These are phyloP conservation scores for Fomitopsis palustris DNA, from an alignment of 1,284 basidiomycete genomes.

Conservation along the genomic window DNA sequence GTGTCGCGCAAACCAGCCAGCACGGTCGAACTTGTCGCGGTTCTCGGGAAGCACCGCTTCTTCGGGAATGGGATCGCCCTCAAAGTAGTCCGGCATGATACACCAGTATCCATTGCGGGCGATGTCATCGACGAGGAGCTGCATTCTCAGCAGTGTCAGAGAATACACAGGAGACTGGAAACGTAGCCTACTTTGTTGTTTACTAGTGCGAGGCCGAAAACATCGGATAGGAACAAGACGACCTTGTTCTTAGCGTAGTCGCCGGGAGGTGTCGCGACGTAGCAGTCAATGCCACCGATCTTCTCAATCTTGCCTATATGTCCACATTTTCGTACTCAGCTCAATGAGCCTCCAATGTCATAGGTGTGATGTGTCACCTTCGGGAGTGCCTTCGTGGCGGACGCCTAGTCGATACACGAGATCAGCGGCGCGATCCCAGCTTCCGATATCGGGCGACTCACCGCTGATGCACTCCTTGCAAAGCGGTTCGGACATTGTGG, in stretches of 20 bases:
- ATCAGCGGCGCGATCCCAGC: background rate
- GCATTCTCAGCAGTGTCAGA: background rate
- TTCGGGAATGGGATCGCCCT: slow-evolving; percentile 50
- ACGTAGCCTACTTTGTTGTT: slow-evolving; percentile 56
- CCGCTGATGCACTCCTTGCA: slow-evolving; percentile 1
- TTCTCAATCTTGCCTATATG: slow-evolving; percentile 38
- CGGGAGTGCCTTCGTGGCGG: slow-evolving; percentile 51
- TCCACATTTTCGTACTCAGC: background rate
- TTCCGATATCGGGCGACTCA: background rate
- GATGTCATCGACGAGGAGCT: slow-evolving; percentile 72
- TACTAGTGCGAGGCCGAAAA: slow-evolving; percentile 58
- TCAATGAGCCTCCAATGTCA: background rate
- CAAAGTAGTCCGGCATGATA: slow-evolving; percentile 55
- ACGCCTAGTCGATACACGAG: slow-evolving; percentile 43
- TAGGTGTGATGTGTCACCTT: slow-evolving; percentile 32
- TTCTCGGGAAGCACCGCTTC: slow-evolving; percentile 29
- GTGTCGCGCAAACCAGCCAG: slow-evolving; percentile 50
- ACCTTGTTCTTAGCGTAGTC: slow-evolving; percentile 56
- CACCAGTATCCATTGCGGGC: slow-evolving; percentile 70
- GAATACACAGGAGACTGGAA: slow-evolving; percentile 2
- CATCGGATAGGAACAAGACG: slow-evolving; percentile 56
- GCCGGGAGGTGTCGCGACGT: slow-evolving; percentile 44
- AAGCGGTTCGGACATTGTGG: background rate
- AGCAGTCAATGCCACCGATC: slow-evolving; percentile 47
- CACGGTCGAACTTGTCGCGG: slow-evolving; percentile 35